These are phyloP conservation scores for Trichoderma gamsii DNA, from an alignment of 495 filamentous ascomycete species.

Conservation along the genomic window DNA sequence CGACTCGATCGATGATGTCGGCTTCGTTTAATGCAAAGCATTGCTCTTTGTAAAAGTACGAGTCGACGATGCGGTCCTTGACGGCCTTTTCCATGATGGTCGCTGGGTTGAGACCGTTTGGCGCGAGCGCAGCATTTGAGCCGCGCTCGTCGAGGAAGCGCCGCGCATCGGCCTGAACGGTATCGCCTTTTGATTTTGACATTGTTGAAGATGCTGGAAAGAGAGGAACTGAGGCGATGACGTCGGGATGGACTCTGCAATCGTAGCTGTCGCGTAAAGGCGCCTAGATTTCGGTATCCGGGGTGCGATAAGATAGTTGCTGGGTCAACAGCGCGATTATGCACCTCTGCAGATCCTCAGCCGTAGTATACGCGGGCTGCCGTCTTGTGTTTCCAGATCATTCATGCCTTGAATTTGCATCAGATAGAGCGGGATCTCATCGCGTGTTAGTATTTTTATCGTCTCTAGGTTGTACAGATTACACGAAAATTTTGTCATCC, in stretches of 20 bases:
- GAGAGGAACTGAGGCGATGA: slow-evolving; percentile 8
- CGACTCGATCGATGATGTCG: slow-evolving; percentile 84
- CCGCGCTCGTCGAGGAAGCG: slow-evolving; percentile 74
- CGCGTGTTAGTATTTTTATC: slow-evolving; percentile 18
- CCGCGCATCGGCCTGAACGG: slow-evolving; percentile 67
- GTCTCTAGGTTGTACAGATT: background rate
- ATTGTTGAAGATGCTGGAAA: background rate
- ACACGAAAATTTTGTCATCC: background rate
- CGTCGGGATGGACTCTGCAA: slow-evolving; percentile 14
- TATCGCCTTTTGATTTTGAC: slow-evolving; percentile 26
- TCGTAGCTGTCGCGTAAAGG: slow-evolving; percentile 14
- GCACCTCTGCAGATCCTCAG: background rate
- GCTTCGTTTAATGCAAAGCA: slow-evolving; percentile 92
- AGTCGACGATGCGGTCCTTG: slow-evolving; percentile 87
- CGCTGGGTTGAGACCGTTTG: slow-evolving; percentile 75
- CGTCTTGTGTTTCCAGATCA: background rate
- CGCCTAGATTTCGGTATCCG: background rate
- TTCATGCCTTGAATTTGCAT: background rate
- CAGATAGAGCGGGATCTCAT: background rate
- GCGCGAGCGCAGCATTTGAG: slow-evolving; percentile 40
- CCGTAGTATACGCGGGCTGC: background rate
- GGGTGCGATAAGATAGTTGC: slow-evolving; percentile 29
- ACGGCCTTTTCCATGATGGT: slow-evolving; percentile 89
- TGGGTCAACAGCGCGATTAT: slow-evolving; percentile 18
- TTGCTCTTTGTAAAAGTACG: slow-evolving; percentile 97